Evolutionary conservation across 1,284 basidiomycete species (phyloP), one percentile per base, ranked within the genome.

Genomic region (Trichosporon sp.): DNA sequence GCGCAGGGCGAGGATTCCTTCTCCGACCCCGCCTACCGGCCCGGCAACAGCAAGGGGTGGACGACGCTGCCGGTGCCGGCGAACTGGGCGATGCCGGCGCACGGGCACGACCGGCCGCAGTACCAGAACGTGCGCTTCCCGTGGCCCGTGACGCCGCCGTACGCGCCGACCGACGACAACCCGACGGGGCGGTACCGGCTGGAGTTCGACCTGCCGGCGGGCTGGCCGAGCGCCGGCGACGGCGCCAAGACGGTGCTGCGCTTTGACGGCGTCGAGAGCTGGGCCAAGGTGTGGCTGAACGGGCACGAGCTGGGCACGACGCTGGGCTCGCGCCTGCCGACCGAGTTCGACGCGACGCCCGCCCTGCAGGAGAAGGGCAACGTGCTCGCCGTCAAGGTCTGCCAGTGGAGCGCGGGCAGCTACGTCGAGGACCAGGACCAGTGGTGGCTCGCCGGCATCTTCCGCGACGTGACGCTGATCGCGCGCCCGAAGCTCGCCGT

Each of bases 341-440:
- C 32, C 32, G 75, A 75, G 68, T 75, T 75, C 31, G 75, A 75
- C 64, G 64, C 66, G 21, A 72, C 72, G 9, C 12, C 27, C 7
- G 38, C 53, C 15, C 27, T 69, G 25, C 25, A 67, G 31, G 13
- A 44, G 15, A 38, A 12, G 1, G 68, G 58, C 1, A 72, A 72
- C 34, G 51, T 67, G 4, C 64, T 75, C 3, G 65, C 68, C 4
- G 69, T 73, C 7, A 70, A 70, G 12, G 74, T 75, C 1, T 66
- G 66, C 56, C 71, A 75, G 64, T 75, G 74, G 74, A 72, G 70
- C 5, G 71, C 71, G 4, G 73, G 56, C 1, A 62, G 35, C 2
- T 76, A 75, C 34, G 51, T 74, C 47, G 75, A 76, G 69, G 74
- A 75, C 67, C 75, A 76, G 62, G 75, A 76, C 66, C 72, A 76